These are phyloP conservation scores for Tricholoma hemisulphureum DNA, from an alignment of 768 basidiomycete genomes.

Conservation along the genomic window DNA sequence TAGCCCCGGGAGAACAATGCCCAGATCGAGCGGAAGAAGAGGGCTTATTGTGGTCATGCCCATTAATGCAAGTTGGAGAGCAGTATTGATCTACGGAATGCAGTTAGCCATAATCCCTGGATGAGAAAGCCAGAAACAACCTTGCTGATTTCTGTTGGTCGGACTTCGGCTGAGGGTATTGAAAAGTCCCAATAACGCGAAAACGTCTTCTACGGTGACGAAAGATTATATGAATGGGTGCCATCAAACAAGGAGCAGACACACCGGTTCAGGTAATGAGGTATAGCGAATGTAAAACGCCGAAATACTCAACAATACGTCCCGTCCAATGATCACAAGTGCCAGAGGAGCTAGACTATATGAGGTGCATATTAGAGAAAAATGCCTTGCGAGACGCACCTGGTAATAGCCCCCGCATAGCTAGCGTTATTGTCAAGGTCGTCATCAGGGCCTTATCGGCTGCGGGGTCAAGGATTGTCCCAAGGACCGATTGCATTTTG, in stretches of 20 bases:
- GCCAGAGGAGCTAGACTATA: constrained; percentile 71
- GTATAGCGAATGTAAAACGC: constrained; percentile 94
- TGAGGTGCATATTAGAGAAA: constrained; percentile 7
- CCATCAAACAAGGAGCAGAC: constrained; percentile 25
- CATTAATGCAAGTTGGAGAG: constrained; percentile 89
- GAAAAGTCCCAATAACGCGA: constrained; percentile 94
- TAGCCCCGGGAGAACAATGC: constrained; percentile 55
- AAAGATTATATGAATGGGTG: background rate
- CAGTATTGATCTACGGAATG: constrained; percentile 75
- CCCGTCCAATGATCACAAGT: constrained; percentile 83
- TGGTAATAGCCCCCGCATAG: constrained; percentile 81
- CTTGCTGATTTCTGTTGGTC: constrained; percentile 93
- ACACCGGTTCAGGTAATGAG: constrained; percentile 81
- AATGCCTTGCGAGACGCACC: constrained; percentile 44
- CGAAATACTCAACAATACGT: constrained; percentile 79
- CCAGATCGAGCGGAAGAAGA: constrained; percentile 62
- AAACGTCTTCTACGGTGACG: constrained; percentile 74
- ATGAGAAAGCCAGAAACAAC: constrained; percentile 32
- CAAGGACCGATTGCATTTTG: constrained; percentile 88
- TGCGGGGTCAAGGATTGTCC: constrained; percentile 93
- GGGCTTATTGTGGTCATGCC: constrained; percentile 85
- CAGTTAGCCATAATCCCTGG: background rate
- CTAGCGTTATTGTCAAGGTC: constrained; percentile 82
- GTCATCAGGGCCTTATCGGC: constrained; percentile 97
- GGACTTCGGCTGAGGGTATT: constrained; percentile 92